Evolutionary conservation across 2,329 filamentous ascomycete genomes (phyloP).

Genomic region (Pseudohalonectria lignicola): DNA sequence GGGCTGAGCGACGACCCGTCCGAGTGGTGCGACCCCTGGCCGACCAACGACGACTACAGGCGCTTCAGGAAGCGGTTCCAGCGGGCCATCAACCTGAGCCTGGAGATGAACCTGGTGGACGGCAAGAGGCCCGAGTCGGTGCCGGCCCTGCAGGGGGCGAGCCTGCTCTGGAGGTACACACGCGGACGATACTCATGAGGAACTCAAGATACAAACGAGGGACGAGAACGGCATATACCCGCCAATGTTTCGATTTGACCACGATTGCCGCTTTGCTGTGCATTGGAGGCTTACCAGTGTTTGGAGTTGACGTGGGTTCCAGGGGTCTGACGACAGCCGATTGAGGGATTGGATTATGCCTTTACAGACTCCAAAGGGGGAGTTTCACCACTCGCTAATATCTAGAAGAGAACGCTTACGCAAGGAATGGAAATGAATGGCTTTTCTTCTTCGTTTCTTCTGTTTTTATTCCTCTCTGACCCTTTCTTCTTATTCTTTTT

Average conservation of each 20-base stretch:
- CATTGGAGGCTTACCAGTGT: too few species aligned
- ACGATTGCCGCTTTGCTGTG: too few species aligned
- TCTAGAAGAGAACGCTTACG: too few species aligned
- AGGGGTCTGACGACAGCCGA: too few species aligned
- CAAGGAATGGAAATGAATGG: too few species aligned
- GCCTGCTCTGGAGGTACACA: constrained; percentile 9
- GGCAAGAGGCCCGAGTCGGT: constrained; percentile 6
- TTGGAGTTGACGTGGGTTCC: too few species aligned
- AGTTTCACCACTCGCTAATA: too few species aligned
- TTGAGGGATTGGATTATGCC: too few species aligned
- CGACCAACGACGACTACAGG: constrained; percentile 27
- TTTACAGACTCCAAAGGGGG: too few species aligned
- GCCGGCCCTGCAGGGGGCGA: constrained; percentile 9
- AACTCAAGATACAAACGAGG: too few species aligned
- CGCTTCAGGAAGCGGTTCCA: constrained; percentile 22
- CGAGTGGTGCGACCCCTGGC: constrained; percentile 24
- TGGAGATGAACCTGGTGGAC: constrained; percentile 12
- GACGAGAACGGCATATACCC: too few species aligned
- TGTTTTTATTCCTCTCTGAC: background rate
- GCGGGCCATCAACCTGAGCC: constrained; percentile 15
- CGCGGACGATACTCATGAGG: background rate
- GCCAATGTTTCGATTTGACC: too few species aligned
- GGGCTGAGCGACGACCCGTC: constrained; percentile 9
- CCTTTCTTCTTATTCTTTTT: background rate
- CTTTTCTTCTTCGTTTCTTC: background rate